Percentiles rank a stretch among this genome's conserved stretches.
Evolutionary conservation across 2,329 filamentous ascomycete genomes (phyloP).

Genomic region (Verticillium isaacii): DNA sequence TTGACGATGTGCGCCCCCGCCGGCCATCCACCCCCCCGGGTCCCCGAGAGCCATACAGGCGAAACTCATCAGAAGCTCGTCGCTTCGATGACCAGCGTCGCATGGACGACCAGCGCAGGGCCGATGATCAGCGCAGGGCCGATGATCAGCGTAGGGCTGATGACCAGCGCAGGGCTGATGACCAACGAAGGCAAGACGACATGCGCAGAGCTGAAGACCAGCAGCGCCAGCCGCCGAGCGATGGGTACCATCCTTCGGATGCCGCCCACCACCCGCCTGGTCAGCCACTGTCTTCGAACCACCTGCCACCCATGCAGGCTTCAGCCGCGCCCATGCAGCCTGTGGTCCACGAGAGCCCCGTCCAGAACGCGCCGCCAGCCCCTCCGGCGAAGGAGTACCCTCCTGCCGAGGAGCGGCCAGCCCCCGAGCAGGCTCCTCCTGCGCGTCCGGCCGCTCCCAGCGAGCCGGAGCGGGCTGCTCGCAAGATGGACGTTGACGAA

Average conservation of each 20-base stretch:
- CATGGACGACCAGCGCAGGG: constrained; percentile 47
- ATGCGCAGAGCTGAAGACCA: constrained; percentile 53
- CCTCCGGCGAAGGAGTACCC: constrained; percentile 46
- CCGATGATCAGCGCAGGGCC: constrained; percentile 46
- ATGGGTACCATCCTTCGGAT: constrained; percentile 87
- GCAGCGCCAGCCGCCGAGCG: constrained; percentile 57
- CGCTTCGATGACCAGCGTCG: constrained; percentile 61
- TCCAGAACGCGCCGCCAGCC: constrained; percentile 13
- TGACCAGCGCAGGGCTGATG: constrained; percentile 22
- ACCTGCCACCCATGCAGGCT: constrained; percentile 60
- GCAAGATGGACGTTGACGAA: constrained; percentile 96
- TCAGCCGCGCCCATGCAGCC: constrained; percentile 51
- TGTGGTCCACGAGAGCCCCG: constrained; percentile 43
- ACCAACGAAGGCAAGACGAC: constrained; percentile 49
- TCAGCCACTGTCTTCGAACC: constrained; percentile 36
- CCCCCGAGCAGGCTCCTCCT: constrained; percentile 39
- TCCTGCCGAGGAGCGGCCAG: constrained; percentile 51
- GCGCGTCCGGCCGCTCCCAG: constrained; percentile 48
- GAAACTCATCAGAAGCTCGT: constrained; percentile 70
- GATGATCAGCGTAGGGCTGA: constrained; percentile 48
- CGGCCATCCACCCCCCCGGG: constrained; percentile 64
- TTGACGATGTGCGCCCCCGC: constrained; percentile 79
- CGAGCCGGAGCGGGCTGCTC: constrained; percentile 77
- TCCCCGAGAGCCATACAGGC: constrained; percentile 63
- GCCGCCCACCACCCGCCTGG: constrained; percentile 78